Base-by-base conservation (phyloP, 129 eudicot species). In the Helichrysum umbraculigerum region DNA sequence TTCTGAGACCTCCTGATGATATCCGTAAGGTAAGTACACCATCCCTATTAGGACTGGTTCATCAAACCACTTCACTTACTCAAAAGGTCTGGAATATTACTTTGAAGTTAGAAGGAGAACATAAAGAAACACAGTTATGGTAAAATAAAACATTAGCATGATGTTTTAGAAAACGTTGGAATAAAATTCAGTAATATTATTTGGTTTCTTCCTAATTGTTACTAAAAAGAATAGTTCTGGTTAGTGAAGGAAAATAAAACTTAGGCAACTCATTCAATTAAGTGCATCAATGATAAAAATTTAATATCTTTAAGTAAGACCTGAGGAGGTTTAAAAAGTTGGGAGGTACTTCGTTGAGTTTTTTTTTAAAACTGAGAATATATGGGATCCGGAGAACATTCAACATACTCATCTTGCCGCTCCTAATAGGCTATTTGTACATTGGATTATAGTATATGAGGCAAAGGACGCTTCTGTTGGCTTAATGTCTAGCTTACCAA, bases 1-100 rank as follows among this genome's bases (percentile, higher is more conserved):
- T 93, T 79, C 30, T 68, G 59, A 82, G 91, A 66, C 98, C 98
- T 62, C 91, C 92, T 29, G 83, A 76, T 75, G 86, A 70, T 67
- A 78, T 88, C 16, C 97, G 98, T 68, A 93, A 93, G 97, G 97
- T 54, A 54, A 54, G 75, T 15, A 54, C 63, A 37, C 69, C 79
- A 8, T 61, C 60, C 21, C 8, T 17, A 34, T 60, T 64, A 41
- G 35, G 59, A 51, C 19, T 77, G 59, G 21, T 56, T 72, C 52
- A 32, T 72, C 6, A 33, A 29, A 15, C 28, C 66, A 7, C 64
- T 8, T 11, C 33, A 60, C 20, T 4, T 42, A 47, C 59, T 58
- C 47, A 10, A 70, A 44, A 70, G 56, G 61, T 22, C 19, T 28
- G 78, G 14, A 39, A 74, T 74, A 17, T 8, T 21, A 35, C 34